These are phyloP conservation scores for Coemansia sp. DNA, from an alignment of 192 early-diverging fungal species.

Conservation along the genomic window DNA sequence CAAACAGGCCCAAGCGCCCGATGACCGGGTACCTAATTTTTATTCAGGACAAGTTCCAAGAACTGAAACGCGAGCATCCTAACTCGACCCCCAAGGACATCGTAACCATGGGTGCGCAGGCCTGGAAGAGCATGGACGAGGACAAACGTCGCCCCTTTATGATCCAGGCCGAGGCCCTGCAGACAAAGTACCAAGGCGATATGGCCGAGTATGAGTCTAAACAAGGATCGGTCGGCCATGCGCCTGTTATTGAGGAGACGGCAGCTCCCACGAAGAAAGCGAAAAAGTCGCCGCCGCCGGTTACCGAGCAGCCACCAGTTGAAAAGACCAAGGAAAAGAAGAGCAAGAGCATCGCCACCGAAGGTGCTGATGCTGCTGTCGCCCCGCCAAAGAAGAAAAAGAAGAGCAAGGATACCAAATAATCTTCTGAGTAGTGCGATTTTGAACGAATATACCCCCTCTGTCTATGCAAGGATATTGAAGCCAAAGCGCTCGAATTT, in stretches of 20 bases:
- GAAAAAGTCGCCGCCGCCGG: not conserved
- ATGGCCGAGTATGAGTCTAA: slow-evolving; percentile 1
- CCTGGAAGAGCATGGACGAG: not conserved
- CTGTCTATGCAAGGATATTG: not conserved
- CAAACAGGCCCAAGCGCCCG: slow-evolving; percentile 3
- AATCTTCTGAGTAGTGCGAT: not conserved
- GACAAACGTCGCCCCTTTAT: not conserved
- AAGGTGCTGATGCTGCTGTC: not conserved
- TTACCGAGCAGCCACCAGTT: not conserved
- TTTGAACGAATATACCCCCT: not conserved
- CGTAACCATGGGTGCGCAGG: not conserved
- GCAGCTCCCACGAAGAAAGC: not conserved
- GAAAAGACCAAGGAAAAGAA: slow-evolving; percentile 4
- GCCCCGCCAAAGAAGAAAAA: slow-evolving; percentile 1
- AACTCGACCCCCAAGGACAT: not conserved
- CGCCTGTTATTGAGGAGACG: not conserved
- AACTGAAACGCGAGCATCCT: not conserved
- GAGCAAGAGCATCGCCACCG: not conserved
- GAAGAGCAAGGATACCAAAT: slow-evolving; percentile 1
- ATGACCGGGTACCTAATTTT: slow-evolving; percentile 2
- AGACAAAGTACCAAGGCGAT: not conserved
- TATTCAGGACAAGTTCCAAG: not conserved
- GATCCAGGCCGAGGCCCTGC: not conserved
- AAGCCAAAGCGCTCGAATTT: not conserved
- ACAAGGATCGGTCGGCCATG: not conserved